Conservation (phyloP, 163 green algal genomes). For the Chlamydomonas reinhardtii region DNA sequence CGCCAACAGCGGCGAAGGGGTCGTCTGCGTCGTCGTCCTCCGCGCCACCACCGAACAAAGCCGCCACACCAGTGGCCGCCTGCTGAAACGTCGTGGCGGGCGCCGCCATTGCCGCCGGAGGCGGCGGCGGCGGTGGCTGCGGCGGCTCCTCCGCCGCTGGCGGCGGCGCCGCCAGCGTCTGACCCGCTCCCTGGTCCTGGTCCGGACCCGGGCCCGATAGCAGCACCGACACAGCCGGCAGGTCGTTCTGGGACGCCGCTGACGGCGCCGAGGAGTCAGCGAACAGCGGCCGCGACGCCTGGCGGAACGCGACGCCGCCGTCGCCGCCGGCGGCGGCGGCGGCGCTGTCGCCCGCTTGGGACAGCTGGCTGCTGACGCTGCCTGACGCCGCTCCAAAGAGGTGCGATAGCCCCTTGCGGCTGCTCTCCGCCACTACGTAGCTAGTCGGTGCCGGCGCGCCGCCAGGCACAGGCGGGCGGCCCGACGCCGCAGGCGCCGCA, state of each 20-base stretch:
- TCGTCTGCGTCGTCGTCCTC: conserved; percentile 13
- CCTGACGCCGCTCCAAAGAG: conserved; percentile 10
- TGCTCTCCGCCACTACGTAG: not conserved
- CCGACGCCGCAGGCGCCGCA: not conserved
- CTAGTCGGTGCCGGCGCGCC: not conserved
- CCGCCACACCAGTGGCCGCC: not conserved
- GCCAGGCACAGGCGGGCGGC: not conserved
- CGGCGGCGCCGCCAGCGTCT: not conserved
- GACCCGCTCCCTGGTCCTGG: not conserved
- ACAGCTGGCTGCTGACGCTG: no score
- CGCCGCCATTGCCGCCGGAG: not conserved
- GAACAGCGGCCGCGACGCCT: conserved; percentile 17
- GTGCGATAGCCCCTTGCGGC: conserved; percentile 11
- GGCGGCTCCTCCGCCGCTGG: not conserved
- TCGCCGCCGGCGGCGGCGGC: not conserved
- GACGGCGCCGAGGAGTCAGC: not conserved
- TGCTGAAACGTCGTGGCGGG: not conserved
- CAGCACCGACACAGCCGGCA: not conserved
- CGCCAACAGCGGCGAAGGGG: not conserved
- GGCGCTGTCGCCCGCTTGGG: not conserved
- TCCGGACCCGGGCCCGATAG: no score
- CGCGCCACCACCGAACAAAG: conserved; percentile 23
- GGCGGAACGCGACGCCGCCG: not conserved
- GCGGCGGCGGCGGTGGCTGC: not conserved
- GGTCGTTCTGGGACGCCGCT: not conserved